A percentile compares a stretch with the other conserved stretches of the same genome.
These are phyloP conservation scores for Claviceps sp. DNA, from an alignment of 2,329 filamentous ascomycete species.

Conservation along the genomic window DNA sequence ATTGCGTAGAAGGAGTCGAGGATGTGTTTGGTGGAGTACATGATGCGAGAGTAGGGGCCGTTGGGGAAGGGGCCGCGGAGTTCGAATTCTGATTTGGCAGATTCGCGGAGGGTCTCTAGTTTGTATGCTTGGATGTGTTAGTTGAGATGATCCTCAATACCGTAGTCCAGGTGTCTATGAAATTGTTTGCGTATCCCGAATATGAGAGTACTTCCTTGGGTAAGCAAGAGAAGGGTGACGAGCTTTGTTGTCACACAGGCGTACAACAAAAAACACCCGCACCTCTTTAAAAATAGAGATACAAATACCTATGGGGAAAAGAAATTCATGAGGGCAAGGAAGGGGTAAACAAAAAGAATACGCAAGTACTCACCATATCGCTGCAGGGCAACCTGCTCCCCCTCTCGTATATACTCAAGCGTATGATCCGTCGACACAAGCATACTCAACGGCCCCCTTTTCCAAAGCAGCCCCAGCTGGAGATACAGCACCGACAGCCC, in stretches of 20 bases:
- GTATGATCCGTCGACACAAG: constrained; percentile 47
- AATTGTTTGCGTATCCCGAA: too few relatives aligned
- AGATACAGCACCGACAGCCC: constrained; percentile 85
- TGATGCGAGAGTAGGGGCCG: constrained; percentile 56
- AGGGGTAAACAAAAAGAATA: not conserved
- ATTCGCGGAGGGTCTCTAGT: constrained; percentile 57
- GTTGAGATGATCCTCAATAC: not conserved
- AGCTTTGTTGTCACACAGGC: too few relatives aligned
- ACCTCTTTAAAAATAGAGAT: not conserved
- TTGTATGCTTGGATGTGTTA: constrained; percentile 34
- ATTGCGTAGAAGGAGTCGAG: constrained; percentile 93
- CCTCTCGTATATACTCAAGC: constrained; percentile 68
- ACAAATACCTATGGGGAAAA: not conserved
- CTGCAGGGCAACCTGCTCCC: constrained; percentile 78
- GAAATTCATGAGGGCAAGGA: not conserved
- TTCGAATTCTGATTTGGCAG: constrained; percentile 78
- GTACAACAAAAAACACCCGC: too few relatives aligned
- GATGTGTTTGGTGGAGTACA: constrained; percentile 69
- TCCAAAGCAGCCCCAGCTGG: constrained; percentile 93
- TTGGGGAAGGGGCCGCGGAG: constrained; percentile 77
- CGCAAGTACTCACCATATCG: constrained; percentile 41
- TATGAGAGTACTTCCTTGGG: too few relatives aligned
- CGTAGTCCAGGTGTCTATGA: too few relatives aligned
- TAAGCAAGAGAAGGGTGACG: too few relatives aligned
- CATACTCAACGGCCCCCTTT: constrained; percentile 71